Evolutionary conservation across 371 early-diverging fungal species (phyloP), one percentile per base, ranked within the genome.

Genomic region (Mucor mucedo): DNA sequence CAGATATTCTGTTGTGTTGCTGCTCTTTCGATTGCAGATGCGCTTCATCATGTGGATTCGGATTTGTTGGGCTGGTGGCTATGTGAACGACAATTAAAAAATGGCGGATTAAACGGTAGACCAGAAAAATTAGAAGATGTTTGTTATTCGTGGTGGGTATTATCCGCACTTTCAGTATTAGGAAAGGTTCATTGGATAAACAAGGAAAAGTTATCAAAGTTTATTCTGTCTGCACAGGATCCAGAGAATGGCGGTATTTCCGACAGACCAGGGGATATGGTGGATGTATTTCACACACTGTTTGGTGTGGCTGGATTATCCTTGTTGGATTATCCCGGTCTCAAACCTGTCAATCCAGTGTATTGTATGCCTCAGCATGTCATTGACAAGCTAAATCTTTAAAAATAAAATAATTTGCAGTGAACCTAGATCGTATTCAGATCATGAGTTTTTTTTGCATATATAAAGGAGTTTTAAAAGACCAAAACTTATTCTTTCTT

Each of bases 91-190:
- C 99, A 99, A 77, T 77, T 95, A 14, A 82, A 83, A 59, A 89
- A 84, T 58, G 99, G 99, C 21, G 99, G 99, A 4, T 75, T 99
- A 50, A 97, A 96, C 70, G 99, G 99, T 4, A 84, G 99, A 47
- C 96, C 98, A 0, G 95, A 99, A 75, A 99, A 99, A 78, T 80
- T 96, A 30, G 97, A 95, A 72, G 99, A 99, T 77, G 96, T 83
- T 2, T 99, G 99, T 74, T 98, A 99, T 74, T 98, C 99, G 16
- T 99, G 98, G 97, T 99, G 99, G 99, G 97, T 95, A 0, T 81
- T 96, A 53, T 95, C 98, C 6, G 83, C 96, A 9, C 79, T 99
- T 2, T 76, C 90, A n/a, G 95, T 97, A 27, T 60, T 99, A 42
- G 92, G 86, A 5, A 83, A 90, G 7, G 53, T 89, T 3, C 86